phyloP scores from a whole-genome alignment of 805 yeast genomes.

The Candida hungchunana region DNA sequence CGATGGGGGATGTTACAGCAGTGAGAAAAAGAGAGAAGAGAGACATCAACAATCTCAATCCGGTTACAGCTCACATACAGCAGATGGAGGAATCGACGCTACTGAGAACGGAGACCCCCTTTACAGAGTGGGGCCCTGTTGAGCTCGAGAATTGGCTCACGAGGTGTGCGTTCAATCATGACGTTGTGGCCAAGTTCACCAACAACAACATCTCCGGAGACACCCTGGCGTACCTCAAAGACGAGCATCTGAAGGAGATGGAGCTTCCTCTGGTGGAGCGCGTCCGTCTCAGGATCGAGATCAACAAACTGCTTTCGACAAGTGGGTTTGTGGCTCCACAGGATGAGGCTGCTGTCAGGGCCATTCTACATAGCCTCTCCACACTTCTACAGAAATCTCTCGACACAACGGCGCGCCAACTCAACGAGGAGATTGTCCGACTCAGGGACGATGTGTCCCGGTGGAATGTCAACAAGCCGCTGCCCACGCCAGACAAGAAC shows the following conservation, averaged over 20 bases:
- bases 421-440: conserved; percentile 17
- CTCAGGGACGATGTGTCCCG: conserved; percentile 18
- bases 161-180: conserved; percentile 14
- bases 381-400: conserved; percentile 15
- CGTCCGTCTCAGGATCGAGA: conserved; percentile 52
- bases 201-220: conserved; percentile 70
- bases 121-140: conserved; percentile 22
- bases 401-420: conserved; percentile 5
- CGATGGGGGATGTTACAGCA: not conserved
- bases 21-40: not conserved
- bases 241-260: conserved; percentile 69
- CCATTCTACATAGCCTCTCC: conserved; percentile 14
- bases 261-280: conserved; percentile 58
- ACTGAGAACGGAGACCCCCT: conserved; percentile 1
- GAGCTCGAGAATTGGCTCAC: conserved; percentile 27
- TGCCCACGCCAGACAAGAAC: conserved; percentile 24
- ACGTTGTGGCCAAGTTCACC: conserved; percentile 32
- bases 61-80: no score
- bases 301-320: conserved; percentile 44
- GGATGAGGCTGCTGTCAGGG: conserved; percentile 11
- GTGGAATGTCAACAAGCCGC: conserved; percentile 13
- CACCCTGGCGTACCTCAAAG: conserved; percentile 60
- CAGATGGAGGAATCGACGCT: conserved; percentile 9
- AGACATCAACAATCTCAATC: no score
- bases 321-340: conserved; percentile 10